Evolutionary conservation across 306 rosid genomes (phyloP).

Genomic region (Gynostemma pentaphyllum): DNA sequence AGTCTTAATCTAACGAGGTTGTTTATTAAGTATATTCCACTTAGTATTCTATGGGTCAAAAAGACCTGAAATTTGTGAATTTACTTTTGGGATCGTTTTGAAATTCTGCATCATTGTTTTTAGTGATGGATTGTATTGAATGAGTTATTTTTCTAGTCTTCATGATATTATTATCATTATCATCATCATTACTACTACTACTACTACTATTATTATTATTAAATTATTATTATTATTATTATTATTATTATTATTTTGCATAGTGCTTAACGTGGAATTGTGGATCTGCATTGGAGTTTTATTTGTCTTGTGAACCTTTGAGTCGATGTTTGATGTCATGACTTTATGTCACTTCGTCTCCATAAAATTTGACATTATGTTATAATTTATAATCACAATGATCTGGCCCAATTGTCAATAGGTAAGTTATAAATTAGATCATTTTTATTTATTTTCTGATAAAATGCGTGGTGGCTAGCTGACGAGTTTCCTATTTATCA

Average conservation of each 20-base stretch:
- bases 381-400: neutral
- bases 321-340: neutral
- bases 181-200: too few relatives aligned
- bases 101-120: too few relatives aligned
- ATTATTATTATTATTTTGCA: neutral
- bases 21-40: too few relatives aligned
- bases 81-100: too few relatives aligned
- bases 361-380: neutral
- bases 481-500: neutral
- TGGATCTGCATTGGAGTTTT: neutral
- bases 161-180: too few relatives aligned
- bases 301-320: neutral
- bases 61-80: too few relatives aligned
- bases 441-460: too few relatives aligned
- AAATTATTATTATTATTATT: neutral
- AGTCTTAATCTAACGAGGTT: too few relatives aligned
- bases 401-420: neutral
- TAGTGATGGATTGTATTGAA: too few relatives aligned
- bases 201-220: neutral
- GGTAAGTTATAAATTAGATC: neutral
- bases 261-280: neutral
- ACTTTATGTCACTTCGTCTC: neutral
- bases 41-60: too few relatives aligned
- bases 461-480: too few relatives aligned
- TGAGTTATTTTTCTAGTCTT: too few relatives aligned